Percentiles rank a stretch among this genome's conserved stretches.
Evolutionary conservation across 805 yeast species (phyloP).

Genomic region (Kodamaea sagamina): DNA sequence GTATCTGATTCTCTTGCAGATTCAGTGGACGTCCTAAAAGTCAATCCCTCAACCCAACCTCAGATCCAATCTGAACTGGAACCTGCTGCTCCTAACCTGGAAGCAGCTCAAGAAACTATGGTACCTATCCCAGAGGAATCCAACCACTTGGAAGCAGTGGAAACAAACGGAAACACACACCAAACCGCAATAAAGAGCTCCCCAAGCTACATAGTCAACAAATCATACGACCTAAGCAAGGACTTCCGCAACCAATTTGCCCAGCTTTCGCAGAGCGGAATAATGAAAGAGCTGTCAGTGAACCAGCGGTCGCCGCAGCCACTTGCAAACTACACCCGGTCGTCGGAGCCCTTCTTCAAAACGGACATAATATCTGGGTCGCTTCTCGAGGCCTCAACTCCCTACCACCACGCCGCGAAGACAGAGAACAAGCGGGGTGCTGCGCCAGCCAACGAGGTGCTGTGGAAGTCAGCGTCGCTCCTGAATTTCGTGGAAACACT

Average conservation of each 20-base stretch:
- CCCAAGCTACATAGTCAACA: conserved; percentile 1
- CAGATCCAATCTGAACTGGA: no score
- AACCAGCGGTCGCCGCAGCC: conserved; percentile 3
- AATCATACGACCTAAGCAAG: conserved; percentile 4
- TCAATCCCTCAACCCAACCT: no score
- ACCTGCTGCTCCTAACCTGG: no score
- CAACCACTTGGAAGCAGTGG: no score
- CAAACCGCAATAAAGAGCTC: conserved; percentile 7
- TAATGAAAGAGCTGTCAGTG: conserved; percentile 2
- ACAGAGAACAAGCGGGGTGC: background rate
- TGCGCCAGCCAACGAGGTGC: background rate
- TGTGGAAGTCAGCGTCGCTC: conserved; percentile 17
- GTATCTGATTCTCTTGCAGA: no score
- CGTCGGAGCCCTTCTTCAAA: conserved; percentile 6
- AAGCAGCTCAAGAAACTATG: no score
- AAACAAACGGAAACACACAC: background rate
- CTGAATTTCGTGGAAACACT: conserved; percentile 19
- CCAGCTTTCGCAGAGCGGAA: conserved; percentile 8
- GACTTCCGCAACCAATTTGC: conserved; percentile 5
- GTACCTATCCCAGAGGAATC: background rate
- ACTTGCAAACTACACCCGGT: conserved; percentile 6
- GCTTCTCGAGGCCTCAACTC: conserved; percentile 5
- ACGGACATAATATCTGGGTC: conserved; percentile 2
- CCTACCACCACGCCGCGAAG: conserved; percentile 1
- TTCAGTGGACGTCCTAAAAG: no score